These are phyloP conservation scores for Chytridium lagenaria DNA, from an alignment of 371 early-diverging fungal species.

Conservation along the genomic window DNA sequence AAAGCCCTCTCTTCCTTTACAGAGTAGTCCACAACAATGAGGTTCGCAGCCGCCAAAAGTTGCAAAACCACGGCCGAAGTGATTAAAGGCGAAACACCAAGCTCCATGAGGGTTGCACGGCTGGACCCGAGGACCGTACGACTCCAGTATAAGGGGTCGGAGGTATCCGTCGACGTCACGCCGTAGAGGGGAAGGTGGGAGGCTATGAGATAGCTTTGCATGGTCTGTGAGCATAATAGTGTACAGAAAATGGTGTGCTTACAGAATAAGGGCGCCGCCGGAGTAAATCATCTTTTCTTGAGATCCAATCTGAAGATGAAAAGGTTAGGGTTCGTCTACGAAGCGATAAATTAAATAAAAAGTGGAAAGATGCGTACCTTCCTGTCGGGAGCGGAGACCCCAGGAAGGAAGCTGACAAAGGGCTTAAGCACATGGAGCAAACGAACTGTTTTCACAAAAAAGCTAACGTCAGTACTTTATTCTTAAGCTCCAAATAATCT, in stretches of 20 bases:
- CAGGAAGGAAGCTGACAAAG: slow-evolving; percentile 98
- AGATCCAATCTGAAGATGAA: slow-evolving; percentile 78
- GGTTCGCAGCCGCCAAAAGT: slow-evolving; percentile 90
- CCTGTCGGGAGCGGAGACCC: slow-evolving; percentile 94
- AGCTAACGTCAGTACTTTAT: too few relatives aligned
- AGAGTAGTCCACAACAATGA: slow-evolving; percentile 96
- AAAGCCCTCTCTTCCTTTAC: slow-evolving; percentile 98
- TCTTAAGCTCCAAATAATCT: too few relatives aligned
- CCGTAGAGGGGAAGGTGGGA: slow-evolving; percentile 99
- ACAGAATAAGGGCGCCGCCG: slow-evolving; percentile 90
- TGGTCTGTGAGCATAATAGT: background rate
- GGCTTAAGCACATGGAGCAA: slow-evolving; percentile 97
- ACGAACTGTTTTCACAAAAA: background rate
- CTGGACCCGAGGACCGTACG: slow-evolving; percentile 98
- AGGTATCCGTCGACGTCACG: slow-evolving; percentile 93
- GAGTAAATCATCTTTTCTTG: slow-evolving; percentile 99
- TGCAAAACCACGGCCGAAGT: slow-evolving; percentile 99
- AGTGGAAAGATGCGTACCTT: too few relatives aligned
- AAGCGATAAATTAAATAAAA: background rate
- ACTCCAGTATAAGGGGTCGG: slow-evolving; percentile 98
- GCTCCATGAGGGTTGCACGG: slow-evolving; percentile 99
- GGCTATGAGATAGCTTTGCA: slow-evolving; percentile 42
- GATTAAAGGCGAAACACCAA: slow-evolving; percentile 99
- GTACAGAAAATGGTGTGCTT: background rate
- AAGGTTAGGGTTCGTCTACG: background rate